Conservation (phyloP, 2,329 filamentous ascomycete species). For the Alternaria dauci region DNA sequence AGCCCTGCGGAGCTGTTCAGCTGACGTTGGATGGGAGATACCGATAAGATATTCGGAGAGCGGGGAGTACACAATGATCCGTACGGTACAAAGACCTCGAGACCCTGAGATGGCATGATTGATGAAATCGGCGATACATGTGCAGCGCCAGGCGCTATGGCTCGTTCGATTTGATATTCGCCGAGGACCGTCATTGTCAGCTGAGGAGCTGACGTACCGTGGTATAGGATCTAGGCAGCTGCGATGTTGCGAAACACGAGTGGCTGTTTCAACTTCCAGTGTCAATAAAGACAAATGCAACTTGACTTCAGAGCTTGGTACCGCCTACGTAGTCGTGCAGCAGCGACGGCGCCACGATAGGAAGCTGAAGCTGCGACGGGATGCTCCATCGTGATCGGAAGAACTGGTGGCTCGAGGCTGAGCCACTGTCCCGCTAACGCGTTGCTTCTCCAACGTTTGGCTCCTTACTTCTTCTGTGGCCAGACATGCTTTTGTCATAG, state of each 20-base stretch:
- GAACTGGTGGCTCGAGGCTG: conserved; percentile 27
- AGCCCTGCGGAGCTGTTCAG: conserved; percentile 1
- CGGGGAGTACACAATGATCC: background rate
- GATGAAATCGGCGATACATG: background rate
- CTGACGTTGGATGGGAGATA: conserved; percentile 6
- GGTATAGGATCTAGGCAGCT: background rate
- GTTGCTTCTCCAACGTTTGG: conserved; percentile 20
- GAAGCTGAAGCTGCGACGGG: conserved; percentile 22
- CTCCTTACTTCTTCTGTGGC: conserved; percentile 2
- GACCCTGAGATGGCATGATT: background rate
- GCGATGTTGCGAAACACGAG: conserved; percentile 6
- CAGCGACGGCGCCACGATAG: conserved; percentile 17
- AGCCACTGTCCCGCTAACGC: conserved; percentile 17
- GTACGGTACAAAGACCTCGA: background rate
- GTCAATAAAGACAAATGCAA: conserved; percentile 14
- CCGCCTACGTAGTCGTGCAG: conserved; percentile 17
- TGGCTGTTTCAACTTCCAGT: conserved; percentile 11
- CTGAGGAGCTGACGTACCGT: background rate
- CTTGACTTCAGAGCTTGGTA: background rate
- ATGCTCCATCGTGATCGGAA: conserved; percentile 19
- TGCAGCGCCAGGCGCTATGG: background rate
- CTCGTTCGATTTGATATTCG: background rate
- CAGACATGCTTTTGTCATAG: conserved; percentile 7
- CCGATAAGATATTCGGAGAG: conserved; percentile 6
- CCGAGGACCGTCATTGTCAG: conserved; percentile 3